Conservation (phyloP, 2,329 filamentous ascomycete species). For the Stromatinia cepivora region DNA sequence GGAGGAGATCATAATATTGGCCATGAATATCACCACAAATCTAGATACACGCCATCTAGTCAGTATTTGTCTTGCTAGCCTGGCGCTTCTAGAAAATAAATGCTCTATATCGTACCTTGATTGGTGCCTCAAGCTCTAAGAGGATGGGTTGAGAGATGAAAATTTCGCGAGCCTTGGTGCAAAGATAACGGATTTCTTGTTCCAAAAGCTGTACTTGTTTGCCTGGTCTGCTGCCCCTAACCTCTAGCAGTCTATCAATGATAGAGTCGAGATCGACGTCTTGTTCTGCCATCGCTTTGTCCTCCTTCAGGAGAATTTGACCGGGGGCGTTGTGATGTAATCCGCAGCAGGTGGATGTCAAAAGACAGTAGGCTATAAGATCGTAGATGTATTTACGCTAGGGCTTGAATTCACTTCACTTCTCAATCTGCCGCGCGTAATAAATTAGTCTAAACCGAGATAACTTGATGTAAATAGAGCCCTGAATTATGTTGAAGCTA, state of each 20-base stretch:
- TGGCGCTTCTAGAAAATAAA: background rate
- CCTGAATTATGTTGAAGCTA: background rate
- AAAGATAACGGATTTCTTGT: constrained; percentile 93
- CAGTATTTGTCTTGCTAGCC: constrained; percentile 16
- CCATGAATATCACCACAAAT: constrained; percentile 99
- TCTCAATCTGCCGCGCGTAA: constrained; percentile 11
- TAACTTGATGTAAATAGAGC: constrained; percentile 1
- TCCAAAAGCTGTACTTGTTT: constrained; percentile 98
- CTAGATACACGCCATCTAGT: constrained; percentile 49
- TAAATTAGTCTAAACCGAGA: constrained; percentile 8
- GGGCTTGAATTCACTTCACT: constrained; percentile 23
- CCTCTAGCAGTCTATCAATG: constrained; percentile 97
- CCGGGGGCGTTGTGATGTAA: constrained; percentile 35
- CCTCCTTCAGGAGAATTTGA: constrained; percentile 40
- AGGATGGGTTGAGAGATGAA: constrained; percentile 99
- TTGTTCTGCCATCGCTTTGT: constrained; percentile 67
- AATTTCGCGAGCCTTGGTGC: constrained; percentile 98
- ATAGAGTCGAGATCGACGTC: constrained; percentile 99
- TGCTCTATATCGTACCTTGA: constrained; percentile 69
- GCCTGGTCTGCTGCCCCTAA: constrained; percentile 93
- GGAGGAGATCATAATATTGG: constrained; percentile 97
- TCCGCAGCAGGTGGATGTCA: constrained; percentile 34
- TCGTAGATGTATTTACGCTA: constrained; percentile 11
- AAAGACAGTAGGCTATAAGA: constrained; percentile 1
- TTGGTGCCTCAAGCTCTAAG: constrained; percentile 94